phyloP scores from a whole-genome alignment of 108 stramenopile genomes.

The Cyclotella choctawhatcheeana region DNA sequence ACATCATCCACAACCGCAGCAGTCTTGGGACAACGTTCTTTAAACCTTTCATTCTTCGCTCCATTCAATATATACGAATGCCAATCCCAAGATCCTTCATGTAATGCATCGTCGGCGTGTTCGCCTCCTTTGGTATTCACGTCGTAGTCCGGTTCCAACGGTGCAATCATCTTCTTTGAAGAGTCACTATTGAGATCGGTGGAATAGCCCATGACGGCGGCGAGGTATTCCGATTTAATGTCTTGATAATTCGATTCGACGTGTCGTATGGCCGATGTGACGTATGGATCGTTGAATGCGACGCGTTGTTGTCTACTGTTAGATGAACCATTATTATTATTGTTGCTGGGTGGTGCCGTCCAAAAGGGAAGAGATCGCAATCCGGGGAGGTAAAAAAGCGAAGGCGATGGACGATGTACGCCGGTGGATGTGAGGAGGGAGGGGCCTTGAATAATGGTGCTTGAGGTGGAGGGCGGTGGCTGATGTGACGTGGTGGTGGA shows the following conservation, averaged over 20 bases:
- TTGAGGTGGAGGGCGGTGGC: slow-evolving; percentile 12
- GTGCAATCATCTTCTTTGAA: slow-evolving; percentile 30
- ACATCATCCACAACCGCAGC: slow-evolving; percentile 62
- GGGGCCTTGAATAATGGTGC: slow-evolving; percentile 80
- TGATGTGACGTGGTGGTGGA: slow-evolving; percentile 13
- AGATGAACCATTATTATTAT: background rate
- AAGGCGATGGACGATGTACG: slow-evolving; percentile 76
- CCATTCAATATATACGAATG: slow-evolving; percentile 88
- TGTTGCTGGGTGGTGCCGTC: too few species aligned
- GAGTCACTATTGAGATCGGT: slow-evolving; percentile 17
- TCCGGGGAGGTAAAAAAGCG: slow-evolving; percentile 58
- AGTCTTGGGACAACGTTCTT: slow-evolving; percentile 77
- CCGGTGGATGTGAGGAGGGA: slow-evolving; percentile 70
- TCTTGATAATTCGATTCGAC: slow-evolving; percentile 60
- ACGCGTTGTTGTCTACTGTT: slow-evolving; percentile 49
- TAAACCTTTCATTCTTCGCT: slow-evolving; percentile 55
- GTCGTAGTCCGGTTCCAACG: slow-evolving; percentile 67
- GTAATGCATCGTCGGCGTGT: slow-evolving; percentile 41
- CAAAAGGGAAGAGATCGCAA: slow-evolving; percentile 43
- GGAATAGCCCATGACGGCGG: slow-evolving; percentile 40
- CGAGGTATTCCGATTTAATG: slow-evolving; percentile 78
- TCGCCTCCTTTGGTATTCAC: slow-evolving; percentile 50
- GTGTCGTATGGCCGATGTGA: slow-evolving; percentile 65
- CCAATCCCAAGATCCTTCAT: slow-evolving; percentile 89
- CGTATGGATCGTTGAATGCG: slow-evolving; percentile 81